Base-by-base conservation (phyloP, 176 grass and related monocot genomes). In the Aegilops umbellulata region DNA sequence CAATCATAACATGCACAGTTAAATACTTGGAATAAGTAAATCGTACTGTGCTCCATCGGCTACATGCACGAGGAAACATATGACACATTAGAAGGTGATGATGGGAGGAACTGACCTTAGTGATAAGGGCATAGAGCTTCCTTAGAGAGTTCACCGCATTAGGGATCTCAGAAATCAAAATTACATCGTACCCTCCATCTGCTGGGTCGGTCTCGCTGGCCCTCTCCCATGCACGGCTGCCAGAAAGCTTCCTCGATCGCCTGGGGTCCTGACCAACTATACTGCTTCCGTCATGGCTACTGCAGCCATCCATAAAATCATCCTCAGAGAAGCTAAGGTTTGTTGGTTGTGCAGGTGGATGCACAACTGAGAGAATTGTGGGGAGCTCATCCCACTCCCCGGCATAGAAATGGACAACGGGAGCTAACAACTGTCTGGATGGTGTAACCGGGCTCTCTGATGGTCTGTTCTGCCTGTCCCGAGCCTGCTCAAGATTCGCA, bases 391-490 rank as follows among this genome's bases (percentile, higher is more conserved):
- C 92, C 93, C 91, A 98, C 22, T 94, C 88, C 17, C 96, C 93
- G 32, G 96, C 86, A 67, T 95, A 98, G 84, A 95, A 98, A 92
- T 94, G 96, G 36, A 91, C 82, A 74, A 95, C 70, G 0, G 95
- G 91, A 60, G 88, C 84, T 49, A 93, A 89, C 15, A 88, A 74
- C 30, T 92, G 95, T 35, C 91, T 88, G 61, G 95, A 93, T 83
- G 96, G 96, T 77, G 96, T 98, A 83, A 98, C 89, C 9, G 93
- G 96, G 70, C 96, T 98, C 86, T 94, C 96, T 47, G 93, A 90
- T 82, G 94, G 90, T 62, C 84, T 91, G 76, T 85, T 87, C 79
- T 92, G 90, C 35, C 80, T 92, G 79, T 95, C 96, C 46, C 84
- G 74, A 67, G 91, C 93, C 65, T 95, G 91, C 86, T 98, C 93